Evolutionary conservation across 2,329 filamentous ascomycete genomes (phyloP).

Genomic region (Ceratocystis variospora): DNA sequence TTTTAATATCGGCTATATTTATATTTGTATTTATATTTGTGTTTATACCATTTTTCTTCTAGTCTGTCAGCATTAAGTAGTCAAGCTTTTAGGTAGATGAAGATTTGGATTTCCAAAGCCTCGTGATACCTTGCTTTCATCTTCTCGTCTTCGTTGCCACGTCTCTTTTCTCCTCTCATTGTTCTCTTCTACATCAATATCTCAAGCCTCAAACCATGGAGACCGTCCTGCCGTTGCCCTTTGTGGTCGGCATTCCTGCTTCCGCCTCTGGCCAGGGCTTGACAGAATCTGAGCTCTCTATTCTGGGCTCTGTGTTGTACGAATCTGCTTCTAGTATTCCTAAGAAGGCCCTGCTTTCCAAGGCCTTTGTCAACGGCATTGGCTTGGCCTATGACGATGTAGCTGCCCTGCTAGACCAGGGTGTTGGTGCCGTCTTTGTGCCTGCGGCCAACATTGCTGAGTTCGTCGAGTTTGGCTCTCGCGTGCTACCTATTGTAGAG

Average conservation of each 20-base stretch:
- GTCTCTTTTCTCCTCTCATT: not conserved
- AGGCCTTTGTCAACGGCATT: slow-evolving; percentile 65
- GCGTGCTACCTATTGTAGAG: slow-evolving; percentile 40
- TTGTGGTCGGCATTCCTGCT: slow-evolving; percentile 44
- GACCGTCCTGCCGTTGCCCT: slow-evolving; percentile 49
- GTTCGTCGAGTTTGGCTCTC: slow-evolving; percentile 41
- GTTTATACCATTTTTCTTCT: not conserved
- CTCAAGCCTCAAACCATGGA: slow-evolving; percentile 37
- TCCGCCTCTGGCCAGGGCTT: slow-evolving; percentile 40
- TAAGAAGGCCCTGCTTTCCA: slow-evolving; percentile 37
- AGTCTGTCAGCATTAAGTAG: not conserved
- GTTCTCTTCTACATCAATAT: not conserved
- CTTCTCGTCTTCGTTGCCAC: not conserved
- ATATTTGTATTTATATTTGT: not conserved
- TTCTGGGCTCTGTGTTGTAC: slow-evolving; percentile 46
- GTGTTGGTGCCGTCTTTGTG: slow-evolving; percentile 75
- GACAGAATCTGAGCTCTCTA: slow-evolving; percentile 42
- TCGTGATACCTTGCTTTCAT: slow-evolving; percentile 8
- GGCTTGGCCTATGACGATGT: slow-evolving; percentile 54
- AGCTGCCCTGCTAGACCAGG: slow-evolving; percentile 67
- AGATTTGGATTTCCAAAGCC: slow-evolving; percentile 17
- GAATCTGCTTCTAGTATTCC: slow-evolving; percentile 25
- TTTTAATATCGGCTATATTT: slow-evolving; percentile 2
- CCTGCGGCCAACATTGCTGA: slow-evolving; percentile 51
- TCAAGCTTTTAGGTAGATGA: not conserved